Base-by-base conservation (phyloP, 1,284 basidiomycete genomes). In the Neonothopanus nambi region DNA sequence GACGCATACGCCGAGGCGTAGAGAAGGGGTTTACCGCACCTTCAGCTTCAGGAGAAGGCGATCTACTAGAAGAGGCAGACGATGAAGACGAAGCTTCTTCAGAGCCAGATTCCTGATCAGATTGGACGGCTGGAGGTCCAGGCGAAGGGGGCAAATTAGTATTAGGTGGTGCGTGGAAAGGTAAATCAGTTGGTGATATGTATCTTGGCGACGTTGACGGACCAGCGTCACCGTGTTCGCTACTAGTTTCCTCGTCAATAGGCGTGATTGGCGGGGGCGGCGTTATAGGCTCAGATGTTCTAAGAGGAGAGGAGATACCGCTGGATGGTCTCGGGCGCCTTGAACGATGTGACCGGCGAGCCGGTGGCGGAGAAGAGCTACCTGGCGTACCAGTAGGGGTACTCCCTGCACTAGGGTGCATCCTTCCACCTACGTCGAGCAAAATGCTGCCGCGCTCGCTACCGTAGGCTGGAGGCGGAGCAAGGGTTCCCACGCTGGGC, bases 391-490 rank as follows among this genome's bases (percentile, higher is more conserved):
- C 73, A 17, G 75, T 73, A 7, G 77, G 73, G 4, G 77, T 71
- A 36, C 70, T 71, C 43, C 75, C 73, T 15, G 77, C 70, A 40
- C 65, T 71, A 33, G 13, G 9, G 26, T 75, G 70, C 45, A 82
- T 72, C 33, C 79, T 82, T 21, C 86, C 87, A 21, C 93, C 94
- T 1, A 93, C 91, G 68, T 95, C 94, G 6, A 98, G 79, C 6
- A 98, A 75, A 56, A 98, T 96, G 66, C 92, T 95, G 11, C 95
- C 95, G 15, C 93, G 81, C 67, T 98, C 94, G 61, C 90, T 93
- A 18, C 95, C 95, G 67, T 98, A 98, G 0, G 95, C 93, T 2
- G 95, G 95, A 18, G 95, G 95, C 23, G 95, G 95, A 0, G 95
- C 95, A 8, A 98, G 80, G 1, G 95, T 98, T 38, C 95, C 95